A percentile compares a stretch with the other conserved stretches of the same genome.
Evolutionary conservation across 2,329 filamentous ascomycete genomes (phyloP).

Genomic region (Monilinia vaccinii-corymbosi): DNA sequence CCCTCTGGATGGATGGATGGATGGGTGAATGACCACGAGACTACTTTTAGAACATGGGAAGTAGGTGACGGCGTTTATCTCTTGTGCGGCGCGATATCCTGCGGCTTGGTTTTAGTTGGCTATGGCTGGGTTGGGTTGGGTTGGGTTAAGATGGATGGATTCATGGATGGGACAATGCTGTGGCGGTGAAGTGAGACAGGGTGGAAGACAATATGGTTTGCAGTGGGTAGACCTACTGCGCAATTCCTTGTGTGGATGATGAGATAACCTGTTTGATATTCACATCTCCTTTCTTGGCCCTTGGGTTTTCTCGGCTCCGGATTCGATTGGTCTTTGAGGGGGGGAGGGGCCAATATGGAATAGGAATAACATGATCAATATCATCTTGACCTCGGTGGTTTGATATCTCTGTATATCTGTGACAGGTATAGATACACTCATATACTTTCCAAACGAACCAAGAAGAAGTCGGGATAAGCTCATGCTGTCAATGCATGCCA

Average conservation of each 20-base stretch:
- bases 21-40: slow-evolving; percentile 11
- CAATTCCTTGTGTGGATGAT: neutral
- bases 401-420: too few species aligned
- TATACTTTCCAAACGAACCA: too few species aligned
- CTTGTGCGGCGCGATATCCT: neutral
- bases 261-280: neutral
- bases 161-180: neutral
- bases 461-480: too few species aligned
- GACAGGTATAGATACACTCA: too few species aligned
- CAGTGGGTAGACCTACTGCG: neutral
- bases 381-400: too few species aligned
- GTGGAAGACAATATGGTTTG: neutral
- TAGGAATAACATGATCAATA: too few species aligned
- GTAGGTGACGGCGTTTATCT: neutral
- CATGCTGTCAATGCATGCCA: too few species aligned
- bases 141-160: neutral
- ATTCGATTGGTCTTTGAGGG: too few species aligned
- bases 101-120: neutral
- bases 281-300: too few species aligned
- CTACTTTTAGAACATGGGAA: neutral
- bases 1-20: neutral
- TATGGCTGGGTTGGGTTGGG: neutral
- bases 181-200: neutral
- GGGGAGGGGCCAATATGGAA: too few species aligned
- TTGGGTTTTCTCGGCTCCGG: too few species aligned